Evolutionary conservation across 306 rosid species (phyloP), one percentile per base, ranked within the genome.

Genomic region (Cyamopsis tetragonoloba): DNA sequence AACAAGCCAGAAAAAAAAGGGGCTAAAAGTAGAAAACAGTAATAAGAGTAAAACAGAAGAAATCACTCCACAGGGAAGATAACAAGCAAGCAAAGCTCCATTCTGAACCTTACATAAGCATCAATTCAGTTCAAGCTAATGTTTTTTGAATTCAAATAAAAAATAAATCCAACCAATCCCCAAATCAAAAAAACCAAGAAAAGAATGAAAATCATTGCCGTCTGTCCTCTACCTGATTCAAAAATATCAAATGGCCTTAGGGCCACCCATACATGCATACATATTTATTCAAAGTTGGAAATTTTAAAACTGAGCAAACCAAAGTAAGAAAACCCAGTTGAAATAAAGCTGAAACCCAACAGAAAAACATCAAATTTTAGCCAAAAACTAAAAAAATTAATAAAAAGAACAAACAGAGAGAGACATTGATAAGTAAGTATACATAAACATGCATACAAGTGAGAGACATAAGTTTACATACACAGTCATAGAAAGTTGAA

Each of bases 21-120:
- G 19, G 15, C 35, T 37, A 10, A 61, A 37, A 27, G 77, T 44
- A 43, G 17, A 24, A 54, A 77, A 53, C 15, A 37, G 47, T 2
- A 59, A 9, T 12, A 51, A 49, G 61, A 58, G 75, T 75, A 49
- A n/a, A 68, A 59, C 43, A 13, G 50, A 59, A 79, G 43, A 55
- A 44, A 67, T 15, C 47, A 75, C 54, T n/a, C n/a, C n/a, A n/a
- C n/a, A n/a, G 6, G 31, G 66, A 10, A 44, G n/a, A 27, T 11
- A 69, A 58, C 34, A 37, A 37, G 57, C n/a, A 44, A 12, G 23
- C 32, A 65, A 72, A 46, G 47, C 65, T 44, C 55, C 26, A 17
- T 39, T 30, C 66, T 54, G 6, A n/a, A n/a, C n/a, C n/a, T n/a
- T n/a, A n/a, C 26, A 64, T 32, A 48, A 46, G 27, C 48, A 58